These are phyloP conservation scores for Phytophthora nicotianae DNA, from an alignment of 352 stramenopile species.

Conservation along the genomic window DNA sequence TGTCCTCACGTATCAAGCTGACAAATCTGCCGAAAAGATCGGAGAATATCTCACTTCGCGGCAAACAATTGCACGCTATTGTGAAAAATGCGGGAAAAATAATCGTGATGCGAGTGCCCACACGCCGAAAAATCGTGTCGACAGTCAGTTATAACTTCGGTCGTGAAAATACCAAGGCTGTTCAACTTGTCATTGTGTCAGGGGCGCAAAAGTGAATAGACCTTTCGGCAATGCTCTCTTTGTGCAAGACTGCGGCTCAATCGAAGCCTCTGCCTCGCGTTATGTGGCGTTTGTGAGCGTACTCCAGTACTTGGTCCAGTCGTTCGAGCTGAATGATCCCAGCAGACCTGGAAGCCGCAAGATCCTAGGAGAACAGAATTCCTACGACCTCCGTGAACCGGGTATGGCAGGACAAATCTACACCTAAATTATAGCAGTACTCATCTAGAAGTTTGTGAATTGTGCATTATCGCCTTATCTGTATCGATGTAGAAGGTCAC, in stretches of 20 bases:
- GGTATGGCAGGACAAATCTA: no score
- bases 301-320: background rate
- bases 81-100: background rate
- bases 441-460: no score
- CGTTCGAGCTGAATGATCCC: background rate
- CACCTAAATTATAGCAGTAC: no score
- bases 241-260: background rate
- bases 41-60: background rate
- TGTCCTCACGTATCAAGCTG: background rate
- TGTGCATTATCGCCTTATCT: constrained; percentile 1
- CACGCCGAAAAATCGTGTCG: background rate
- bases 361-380: background rate
- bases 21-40: no score
- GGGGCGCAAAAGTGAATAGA: background rate
- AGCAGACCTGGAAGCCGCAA: background rate
- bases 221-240: background rate
- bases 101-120: background rate
- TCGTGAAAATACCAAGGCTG: background rate
- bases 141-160: background rate
- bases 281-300: background rate
- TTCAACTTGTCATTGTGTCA: background rate
- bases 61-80: background rate
- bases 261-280: background rate
- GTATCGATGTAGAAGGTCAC: background rate
- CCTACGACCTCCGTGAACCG: no score